phyloP scores from a whole-genome alignment of 352 stramenopile species.

The Globisporangium spiculum region DNA sequence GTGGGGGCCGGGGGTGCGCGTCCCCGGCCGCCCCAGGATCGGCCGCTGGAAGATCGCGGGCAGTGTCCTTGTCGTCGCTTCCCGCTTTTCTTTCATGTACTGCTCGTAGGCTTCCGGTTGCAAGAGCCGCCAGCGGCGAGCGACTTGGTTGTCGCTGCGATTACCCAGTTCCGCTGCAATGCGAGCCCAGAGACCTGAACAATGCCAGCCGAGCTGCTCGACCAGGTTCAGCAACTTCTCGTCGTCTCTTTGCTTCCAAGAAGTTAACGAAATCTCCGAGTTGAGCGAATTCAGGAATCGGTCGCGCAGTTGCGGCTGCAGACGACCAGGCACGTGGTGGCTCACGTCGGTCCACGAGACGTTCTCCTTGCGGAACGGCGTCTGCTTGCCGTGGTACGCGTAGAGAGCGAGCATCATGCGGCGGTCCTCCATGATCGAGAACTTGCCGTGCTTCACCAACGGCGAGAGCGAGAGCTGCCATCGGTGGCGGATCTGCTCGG shows the following conservation, averaged over 20 bases:
- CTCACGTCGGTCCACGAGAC: slow-evolving; percentile 64
- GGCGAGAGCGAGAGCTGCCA: slow-evolving; percentile 70
- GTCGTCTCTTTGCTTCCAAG: slow-evolving; percentile 60
- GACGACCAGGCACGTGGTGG: slow-evolving; percentile 56
- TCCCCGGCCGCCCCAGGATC: slow-evolving; percentile 25
- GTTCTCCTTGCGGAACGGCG: slow-evolving; percentile 42
- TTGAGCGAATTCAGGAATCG: slow-evolving; percentile 71
- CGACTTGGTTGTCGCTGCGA: slow-evolving; percentile 49
- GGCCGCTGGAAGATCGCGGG: slow-evolving; percentile 50
- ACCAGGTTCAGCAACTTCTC: slow-evolving; percentile 34
- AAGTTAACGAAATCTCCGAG: slow-evolving; percentile 54
- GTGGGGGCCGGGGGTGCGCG: slow-evolving; percentile 17
- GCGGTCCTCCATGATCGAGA: slow-evolving; percentile 69
- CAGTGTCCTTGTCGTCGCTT: slow-evolving; percentile 17
- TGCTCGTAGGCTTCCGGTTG: slow-evolving; percentile 35
- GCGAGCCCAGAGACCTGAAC: slow-evolving; percentile 36
- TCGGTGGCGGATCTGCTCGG: slow-evolving; percentile 73
- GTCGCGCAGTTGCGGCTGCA: slow-evolving; percentile 53
- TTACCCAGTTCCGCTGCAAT: slow-evolving; percentile 43
- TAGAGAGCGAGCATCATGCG: slow-evolving; percentile 58
- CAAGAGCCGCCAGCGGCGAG: slow-evolving; percentile 38
- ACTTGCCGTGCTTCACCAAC: slow-evolving; percentile 64
- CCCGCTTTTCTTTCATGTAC: slow-evolving; percentile 25
- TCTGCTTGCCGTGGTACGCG: slow-evolving; percentile 39
- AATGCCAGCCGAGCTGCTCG: slow-evolving; percentile 34